Conservation (phyloP, 2,329 filamentous ascomycete species). For the Bipolaris cookei region DNA sequence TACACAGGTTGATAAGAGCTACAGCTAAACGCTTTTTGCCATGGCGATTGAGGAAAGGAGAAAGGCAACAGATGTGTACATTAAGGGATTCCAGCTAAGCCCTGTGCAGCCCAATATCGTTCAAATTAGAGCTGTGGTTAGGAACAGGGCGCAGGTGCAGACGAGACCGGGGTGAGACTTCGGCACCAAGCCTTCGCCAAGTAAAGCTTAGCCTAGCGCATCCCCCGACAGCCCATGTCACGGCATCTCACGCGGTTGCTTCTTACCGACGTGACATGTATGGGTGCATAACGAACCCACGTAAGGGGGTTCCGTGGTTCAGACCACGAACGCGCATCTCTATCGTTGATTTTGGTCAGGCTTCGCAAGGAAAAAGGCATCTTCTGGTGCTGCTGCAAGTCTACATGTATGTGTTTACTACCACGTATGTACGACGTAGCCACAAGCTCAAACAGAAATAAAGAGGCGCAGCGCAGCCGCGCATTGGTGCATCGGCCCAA, state of each 20-base stretch:
- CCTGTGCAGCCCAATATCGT: background rate
- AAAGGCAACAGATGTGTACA: background rate
- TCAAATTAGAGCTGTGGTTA: background rate
- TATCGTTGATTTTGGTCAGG: background rate
- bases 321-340: background rate
- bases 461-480: background rate
- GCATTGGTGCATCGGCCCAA: background rate
- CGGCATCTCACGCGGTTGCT: background rate
- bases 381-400: background rate
- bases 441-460: too few species aligned
- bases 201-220: constrained; percentile 23
- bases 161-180: background rate
- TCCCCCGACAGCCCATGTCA: constrained; percentile 1
- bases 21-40: too few species aligned
- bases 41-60: too few species aligned
- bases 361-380: background rate
- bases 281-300: background rate
- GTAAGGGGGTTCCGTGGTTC: background rate
- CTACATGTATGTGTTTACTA: too few species aligned
- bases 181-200: constrained; percentile 32
- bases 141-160: background rate
- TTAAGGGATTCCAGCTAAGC: background rate
- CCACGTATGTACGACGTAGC: too few species aligned
- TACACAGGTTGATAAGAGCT: background rate
- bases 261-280: background rate